Evolutionary conservation across 306 rosid genomes (phyloP).

Genomic region (Pterocarpus macrocarpus): DNA sequence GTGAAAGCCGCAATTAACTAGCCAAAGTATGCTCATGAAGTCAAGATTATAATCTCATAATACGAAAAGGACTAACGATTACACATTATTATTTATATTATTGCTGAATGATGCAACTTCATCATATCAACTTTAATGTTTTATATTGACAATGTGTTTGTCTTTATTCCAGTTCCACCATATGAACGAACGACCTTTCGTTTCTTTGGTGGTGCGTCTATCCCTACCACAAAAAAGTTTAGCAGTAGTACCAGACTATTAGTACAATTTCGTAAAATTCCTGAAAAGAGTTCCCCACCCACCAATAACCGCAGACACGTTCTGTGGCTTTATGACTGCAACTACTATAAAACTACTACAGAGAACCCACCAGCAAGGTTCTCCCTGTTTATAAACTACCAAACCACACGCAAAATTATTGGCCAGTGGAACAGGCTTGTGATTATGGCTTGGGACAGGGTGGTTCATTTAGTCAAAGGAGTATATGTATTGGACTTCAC

Average conservation of each 20-base stretch:
- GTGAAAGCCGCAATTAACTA: conserved; percentile 10
- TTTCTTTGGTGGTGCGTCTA: background rate
- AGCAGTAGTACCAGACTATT: background rate
- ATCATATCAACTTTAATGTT: conserved; percentile 33
- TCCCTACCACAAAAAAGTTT: background rate
- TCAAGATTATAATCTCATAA: background rate
- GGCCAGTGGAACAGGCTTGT: background rate
- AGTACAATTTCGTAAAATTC: background rate
- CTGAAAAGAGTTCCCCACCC: background rate
- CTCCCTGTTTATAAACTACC: background rate
- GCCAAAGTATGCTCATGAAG: background rate
- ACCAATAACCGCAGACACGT: background rate
- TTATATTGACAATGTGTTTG: background rate
- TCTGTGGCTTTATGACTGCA: background rate
- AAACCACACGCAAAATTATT: background rate
- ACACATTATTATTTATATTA: conserved; percentile 16
- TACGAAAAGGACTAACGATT: conserved; percentile 29
- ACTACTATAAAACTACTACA: background rate
- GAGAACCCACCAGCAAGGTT: background rate
- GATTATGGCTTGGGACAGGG: background rate
- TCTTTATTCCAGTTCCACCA: background rate
- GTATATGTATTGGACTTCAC: no score
- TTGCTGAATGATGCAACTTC: conserved; percentile 35
- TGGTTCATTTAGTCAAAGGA: background rate
- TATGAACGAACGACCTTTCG: background rate